Evolutionary conservation across 345 rosid species (phyloP).

Genomic region (Syzygium jambos): DNA sequence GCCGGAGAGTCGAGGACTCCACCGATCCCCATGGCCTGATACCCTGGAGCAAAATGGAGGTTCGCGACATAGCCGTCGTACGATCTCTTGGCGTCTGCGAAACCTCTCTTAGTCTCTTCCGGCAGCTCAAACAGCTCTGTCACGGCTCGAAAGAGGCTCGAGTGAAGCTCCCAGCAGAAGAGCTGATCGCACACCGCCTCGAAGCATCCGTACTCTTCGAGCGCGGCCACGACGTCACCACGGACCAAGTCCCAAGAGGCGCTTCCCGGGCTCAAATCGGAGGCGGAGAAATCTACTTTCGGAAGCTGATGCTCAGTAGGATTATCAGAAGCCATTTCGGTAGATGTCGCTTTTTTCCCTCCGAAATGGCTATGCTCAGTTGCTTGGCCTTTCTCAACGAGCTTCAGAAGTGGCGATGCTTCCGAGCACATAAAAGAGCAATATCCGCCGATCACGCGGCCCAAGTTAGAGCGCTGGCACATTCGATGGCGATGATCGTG

Average conservation of each 20-base stretch:
- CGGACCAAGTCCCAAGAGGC: not conserved
- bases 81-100: not conserved
- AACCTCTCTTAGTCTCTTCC: not conserved
- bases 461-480: not conserved
- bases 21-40: not conserved
- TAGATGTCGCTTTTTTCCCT: not conserved
- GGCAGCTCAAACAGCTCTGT: not conserved
- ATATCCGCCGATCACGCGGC: no score
- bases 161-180: not conserved
- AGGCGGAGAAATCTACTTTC: not conserved
- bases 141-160: not conserved
- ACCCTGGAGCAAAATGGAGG: not conserved
- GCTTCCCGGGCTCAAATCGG: not conserved
- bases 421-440: not conserved
- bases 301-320: not conserved
- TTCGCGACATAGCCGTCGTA: not conserved
- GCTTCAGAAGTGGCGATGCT: not conserved
- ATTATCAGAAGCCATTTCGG: not conserved
- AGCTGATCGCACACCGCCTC: not conserved
- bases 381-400: not conserved
- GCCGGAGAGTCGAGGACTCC: not conserved
- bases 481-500: not conserved
- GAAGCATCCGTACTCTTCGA: not conserved
- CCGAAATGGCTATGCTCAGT: not conserved
- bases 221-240: not conserved